Base-by-base conservation (phyloP, 1,284 basidiomycete genomes). In the Athelia sp. region DNA sequence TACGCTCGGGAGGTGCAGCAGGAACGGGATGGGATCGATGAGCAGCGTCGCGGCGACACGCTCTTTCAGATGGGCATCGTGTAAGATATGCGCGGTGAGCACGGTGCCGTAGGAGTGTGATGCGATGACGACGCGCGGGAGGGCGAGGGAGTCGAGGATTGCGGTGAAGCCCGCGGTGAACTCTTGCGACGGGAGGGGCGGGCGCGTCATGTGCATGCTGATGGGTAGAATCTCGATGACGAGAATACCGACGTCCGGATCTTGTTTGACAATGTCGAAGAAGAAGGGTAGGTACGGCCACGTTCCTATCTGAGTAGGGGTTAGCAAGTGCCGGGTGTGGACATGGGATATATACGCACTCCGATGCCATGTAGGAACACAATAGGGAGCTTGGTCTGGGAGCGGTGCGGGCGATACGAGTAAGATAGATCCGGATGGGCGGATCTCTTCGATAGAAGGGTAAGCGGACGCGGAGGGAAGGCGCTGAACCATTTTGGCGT, bases 301-400 rank as follows among this genome's bases (percentile, higher is more conserved):
- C 34, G 84, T 63, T 18, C 83, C 84, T 48, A 86, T 82, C 82
- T 82, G 51, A 36, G 17, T 21, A 19, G 45, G 43, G 23, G 26
- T 35, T 48, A 21, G 49, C 46, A 8, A 18, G 29, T 38, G 35
- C 17, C 26, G 23, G 18, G 9, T 11, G 23, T 6, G 4, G 3
- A 19, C 23, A 15, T 23, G 38, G 26, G 13, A 32, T 17, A 35
- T 50, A 32, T 8, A 69, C 78, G 14, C 64, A 84, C 80, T 4
- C 83, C 84, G 21, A 85, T 79, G 11, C 82, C 84, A 51, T 86
- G 83, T 0, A 86, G 59, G 56, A 86, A 83, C 10, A 85, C 59
- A 11, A 86, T 64, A 0, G 82, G 79, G 10, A 68, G 65, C 53
- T 74, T 76, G 2, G 67, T 69, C 10, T 50, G 50, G 1, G 76